A percentile compares a stretch with the other conserved stretches of the same genome.
Evolutionary conservation across 352 stramenopile genomes (phyloP).

Genomic region (Globisporangium cederbergense): DNA sequence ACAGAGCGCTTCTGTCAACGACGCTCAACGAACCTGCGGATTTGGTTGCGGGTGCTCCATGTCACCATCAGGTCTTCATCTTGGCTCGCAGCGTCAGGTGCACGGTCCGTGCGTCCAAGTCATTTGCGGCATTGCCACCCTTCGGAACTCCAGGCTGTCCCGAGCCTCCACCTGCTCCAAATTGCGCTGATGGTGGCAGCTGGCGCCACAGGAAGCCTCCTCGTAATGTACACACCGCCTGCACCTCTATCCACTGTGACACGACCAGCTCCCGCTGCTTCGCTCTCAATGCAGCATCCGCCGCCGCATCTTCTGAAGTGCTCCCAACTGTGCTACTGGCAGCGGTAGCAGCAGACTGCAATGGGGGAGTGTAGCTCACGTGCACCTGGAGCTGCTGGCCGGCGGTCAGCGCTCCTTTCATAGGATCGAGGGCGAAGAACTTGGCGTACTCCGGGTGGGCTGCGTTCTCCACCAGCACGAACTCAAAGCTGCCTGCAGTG

Average conservation of each 20-base stretch:
- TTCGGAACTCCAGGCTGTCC: conserved; percentile 2
- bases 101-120: conserved; percentile 8
- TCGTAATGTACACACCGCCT: conserved; percentile 36
- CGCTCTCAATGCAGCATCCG: conserved; percentile 3
- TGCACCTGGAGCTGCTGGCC: conserved; percentile 54
- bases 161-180: neutral
- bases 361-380: conserved; percentile 46
- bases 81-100: conserved; percentile 11
- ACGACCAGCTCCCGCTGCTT: conserved; percentile 30
- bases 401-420: conserved; percentile 53
- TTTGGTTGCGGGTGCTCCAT: neutral
- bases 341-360: neutral
- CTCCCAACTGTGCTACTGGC: neutral
- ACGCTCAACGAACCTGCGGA: neutral
- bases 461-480: conserved; percentile 49
- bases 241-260: conserved; percentile 38
- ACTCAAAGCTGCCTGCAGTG: conserved; percentile 49
- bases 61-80: conserved; percentile 1
- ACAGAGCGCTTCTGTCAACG: neutral
- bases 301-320: neutral
- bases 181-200: neutral
- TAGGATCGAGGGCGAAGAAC: conserved; percentile 64
- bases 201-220: conserved; percentile 35
- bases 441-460: conserved; percentile 36
- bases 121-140: neutral